A percentile compares a stretch with the other conserved stretches of the same genome.
Evolutionary conservation across 2,329 filamentous ascomycete genomes (phyloP).

Genomic region (Hyphodiscus sp.): DNA sequence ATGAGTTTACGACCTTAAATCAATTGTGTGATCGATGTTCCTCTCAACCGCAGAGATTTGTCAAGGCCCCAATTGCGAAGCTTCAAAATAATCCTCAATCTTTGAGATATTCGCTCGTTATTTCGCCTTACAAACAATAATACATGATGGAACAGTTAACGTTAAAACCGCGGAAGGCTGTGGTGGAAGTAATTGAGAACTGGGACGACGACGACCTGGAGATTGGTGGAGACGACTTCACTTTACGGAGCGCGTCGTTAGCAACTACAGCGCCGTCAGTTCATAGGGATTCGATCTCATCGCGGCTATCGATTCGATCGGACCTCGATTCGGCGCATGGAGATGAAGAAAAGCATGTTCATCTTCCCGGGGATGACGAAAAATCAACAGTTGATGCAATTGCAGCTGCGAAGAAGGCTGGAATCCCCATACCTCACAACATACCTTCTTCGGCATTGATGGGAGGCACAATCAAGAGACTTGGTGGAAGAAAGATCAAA

Average conservation of each 20-base stretch:
- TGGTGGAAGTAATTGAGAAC: conserved; percentile 59
- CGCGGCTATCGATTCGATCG: conserved; percentile 7
- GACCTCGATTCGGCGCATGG: conserved; percentile 10
- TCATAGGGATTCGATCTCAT: conserved; percentile 68
- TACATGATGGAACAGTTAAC: conserved; percentile 28
- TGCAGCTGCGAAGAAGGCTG: conserved; percentile 76
- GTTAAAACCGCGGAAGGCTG: conserved; percentile 27
- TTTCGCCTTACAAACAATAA: neutral
- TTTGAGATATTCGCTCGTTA: neutral
- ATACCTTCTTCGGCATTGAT: conserved; percentile 83
- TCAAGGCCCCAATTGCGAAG: conserved; percentile 1
- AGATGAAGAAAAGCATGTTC: conserved; percentile 81
- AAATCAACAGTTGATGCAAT: conserved; percentile 80
- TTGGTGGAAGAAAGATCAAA: conserved; percentile 69
- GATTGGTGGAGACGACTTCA: conserved; percentile 61
- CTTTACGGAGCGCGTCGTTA: conserved; percentile 43
- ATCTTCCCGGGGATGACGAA: conserved; percentile 80
- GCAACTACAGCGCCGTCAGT: conserved; percentile 41
- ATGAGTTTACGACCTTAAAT: conserved; percentile 24
- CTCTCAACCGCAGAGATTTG: conserved; percentile 11
- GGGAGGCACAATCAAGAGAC: conserved; percentile 86
- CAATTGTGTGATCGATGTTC: conserved; percentile 15
- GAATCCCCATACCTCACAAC: conserved; percentile 83
- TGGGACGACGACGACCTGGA: conserved; percentile 76
- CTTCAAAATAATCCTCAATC: neutral